These are phyloP conservation scores for Margaritispora aquatica DNA, from an alignment of 495 filamentous ascomycete genomes.

Conservation along the genomic window DNA sequence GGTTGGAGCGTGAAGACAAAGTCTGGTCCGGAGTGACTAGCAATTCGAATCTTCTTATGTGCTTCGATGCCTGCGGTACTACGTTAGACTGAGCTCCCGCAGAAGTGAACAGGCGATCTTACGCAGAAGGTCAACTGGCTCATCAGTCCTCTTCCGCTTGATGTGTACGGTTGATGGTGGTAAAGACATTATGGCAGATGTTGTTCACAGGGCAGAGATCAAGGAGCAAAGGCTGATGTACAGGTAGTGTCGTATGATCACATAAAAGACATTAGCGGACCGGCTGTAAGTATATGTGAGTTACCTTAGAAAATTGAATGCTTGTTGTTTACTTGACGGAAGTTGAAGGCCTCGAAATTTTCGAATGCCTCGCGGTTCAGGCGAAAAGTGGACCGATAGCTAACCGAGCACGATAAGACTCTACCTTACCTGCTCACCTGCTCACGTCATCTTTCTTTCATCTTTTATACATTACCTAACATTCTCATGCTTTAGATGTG, in stretches of 20 bases:
- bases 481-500: too few species aligned
- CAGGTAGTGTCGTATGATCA: not conserved
- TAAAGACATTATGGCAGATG: conserved; percentile 33
- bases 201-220: too few species aligned
- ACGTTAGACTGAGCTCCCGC: not conserved
- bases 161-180: conserved; percentile 45
- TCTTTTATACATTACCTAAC: not conserved
- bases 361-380: not conserved
- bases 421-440: not conserved
- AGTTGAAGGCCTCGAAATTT: not conserved
- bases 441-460: not conserved
- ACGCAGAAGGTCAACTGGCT: conserved; percentile 49
- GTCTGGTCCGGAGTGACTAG: not conserved
- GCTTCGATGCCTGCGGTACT: conserved; percentile 5
- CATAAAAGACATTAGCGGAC: too few species aligned
- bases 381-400: not conserved
- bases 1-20: conserved; percentile 17
- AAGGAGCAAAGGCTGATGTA: too few species aligned
- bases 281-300: not conserved
- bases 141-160: conserved; percentile 49
- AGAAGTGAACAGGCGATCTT: conserved; percentile 17
- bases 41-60: conserved; percentile 1
- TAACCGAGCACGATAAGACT: not conserved
- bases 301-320: too few species aligned
- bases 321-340: not conserved